Evolutionary conservation across 805 yeast genomes (phyloP).

Genomic region (Priceomyces haplophilus): DNA sequence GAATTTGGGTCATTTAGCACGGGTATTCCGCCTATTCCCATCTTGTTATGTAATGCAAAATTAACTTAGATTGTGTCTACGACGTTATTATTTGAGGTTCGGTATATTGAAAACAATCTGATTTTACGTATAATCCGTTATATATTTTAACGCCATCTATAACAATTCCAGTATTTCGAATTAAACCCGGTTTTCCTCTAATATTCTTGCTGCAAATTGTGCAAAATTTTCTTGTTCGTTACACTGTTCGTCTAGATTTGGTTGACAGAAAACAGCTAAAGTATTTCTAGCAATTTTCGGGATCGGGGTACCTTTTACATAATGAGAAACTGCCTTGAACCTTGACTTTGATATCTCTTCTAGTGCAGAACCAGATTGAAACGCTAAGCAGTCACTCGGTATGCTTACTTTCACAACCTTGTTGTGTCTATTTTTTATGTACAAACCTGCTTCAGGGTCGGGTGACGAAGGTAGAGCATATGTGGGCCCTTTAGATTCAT

Average conservation of each 20-base stretch:
- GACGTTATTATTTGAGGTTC: no score
- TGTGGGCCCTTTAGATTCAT: conserved; percentile 29
- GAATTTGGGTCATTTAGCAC: conserved; percentile 4
- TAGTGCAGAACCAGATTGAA: conserved; percentile 59
- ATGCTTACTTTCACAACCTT: conserved; percentile 48
- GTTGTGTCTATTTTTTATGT: conserved; percentile 46
- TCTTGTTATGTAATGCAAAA: not conserved
- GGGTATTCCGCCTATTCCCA: conserved; percentile 9
- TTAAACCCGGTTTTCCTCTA: conserved; percentile 42
- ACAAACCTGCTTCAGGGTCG: conserved; percentile 48
- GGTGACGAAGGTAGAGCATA: conserved; percentile 32
- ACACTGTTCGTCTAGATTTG: conserved; percentile 48
- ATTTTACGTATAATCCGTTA: no score
- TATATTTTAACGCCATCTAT: no score
- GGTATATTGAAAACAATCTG: no score
- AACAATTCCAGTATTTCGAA: no score
- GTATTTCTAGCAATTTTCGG: conserved; percentile 48
- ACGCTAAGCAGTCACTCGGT: conserved; percentile 54
- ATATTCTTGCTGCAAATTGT: conserved; percentile 41
- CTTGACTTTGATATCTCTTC: conserved; percentile 47
- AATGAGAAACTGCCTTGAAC: conserved; percentile 59
- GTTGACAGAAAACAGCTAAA: conserved; percentile 62
- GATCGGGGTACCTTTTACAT: conserved; percentile 43
- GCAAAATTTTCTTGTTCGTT: conserved; percentile 49
- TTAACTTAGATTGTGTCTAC: not conserved